Percentiles rank a stretch among this genome's conserved stretches.
Evolutionary conservation across 2,329 filamentous ascomycete genomes (phyloP).

Genomic region (Graphium sp.): DNA sequence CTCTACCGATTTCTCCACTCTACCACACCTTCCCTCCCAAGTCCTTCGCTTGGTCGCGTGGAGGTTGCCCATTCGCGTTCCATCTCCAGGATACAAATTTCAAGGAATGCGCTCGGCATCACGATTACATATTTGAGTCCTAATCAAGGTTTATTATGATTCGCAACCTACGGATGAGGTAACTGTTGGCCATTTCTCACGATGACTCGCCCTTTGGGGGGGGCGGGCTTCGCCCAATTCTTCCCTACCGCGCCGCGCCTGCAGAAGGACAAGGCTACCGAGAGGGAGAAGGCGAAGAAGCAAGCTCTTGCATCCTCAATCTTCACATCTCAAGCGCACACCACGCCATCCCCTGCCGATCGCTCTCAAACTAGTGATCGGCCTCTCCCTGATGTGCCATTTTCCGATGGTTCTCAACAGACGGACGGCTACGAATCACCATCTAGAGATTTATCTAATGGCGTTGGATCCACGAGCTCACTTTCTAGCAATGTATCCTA

Average conservation of each 20-base stretch:
- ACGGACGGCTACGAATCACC: conserved; percentile 41
- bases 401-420: conserved; percentile 18
- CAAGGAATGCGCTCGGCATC: no score
- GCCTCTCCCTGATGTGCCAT: conserved; percentile 5
- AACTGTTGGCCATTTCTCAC: conserved; percentile 30
- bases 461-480: conserved; percentile 56
- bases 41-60: conserved; percentile 20
- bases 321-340: conserved; percentile 9
- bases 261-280: conserved; percentile 38
- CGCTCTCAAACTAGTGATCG: conserved; percentile 4
- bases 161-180: conserved; percentile 32
- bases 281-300: conserved; percentile 37
- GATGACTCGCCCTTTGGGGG: conserved; percentile 63
- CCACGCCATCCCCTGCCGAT: conserved; percentile 7
- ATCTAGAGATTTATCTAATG: conserved; percentile 51
- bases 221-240: conserved; percentile 72
- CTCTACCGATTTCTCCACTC: conserved; percentile 2
- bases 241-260: conserved; percentile 64
- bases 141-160: no score
- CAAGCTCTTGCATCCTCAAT: conserved; percentile 12
- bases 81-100: no score
- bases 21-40: conserved; percentile 2
- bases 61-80: conserved; percentile 8
- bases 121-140: no score
- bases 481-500: conserved; percentile 55